Percentiles rank a stretch among this genome's conserved stretches.
These are phyloP conservation scores for Rhynchosporium secalis DNA, from an alignment of 2,329 filamentous ascomycete species.

Conservation along the genomic window DNA sequence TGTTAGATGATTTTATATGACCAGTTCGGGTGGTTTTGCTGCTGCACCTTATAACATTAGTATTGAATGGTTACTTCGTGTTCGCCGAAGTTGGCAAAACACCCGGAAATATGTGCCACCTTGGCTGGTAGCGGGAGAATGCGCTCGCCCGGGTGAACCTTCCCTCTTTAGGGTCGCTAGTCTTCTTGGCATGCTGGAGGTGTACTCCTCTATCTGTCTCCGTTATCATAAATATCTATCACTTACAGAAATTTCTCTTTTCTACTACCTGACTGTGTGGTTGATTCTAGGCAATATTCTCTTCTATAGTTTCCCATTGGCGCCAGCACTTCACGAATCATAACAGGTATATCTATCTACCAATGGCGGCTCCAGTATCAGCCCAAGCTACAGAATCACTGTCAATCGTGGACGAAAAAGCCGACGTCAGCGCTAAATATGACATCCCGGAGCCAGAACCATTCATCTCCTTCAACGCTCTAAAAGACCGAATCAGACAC, in stretches of 20 bases:
- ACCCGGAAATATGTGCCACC: neutral
- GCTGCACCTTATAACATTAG: too few relatives aligned
- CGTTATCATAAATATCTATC: neutral
- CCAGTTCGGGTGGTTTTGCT: too few relatives aligned
- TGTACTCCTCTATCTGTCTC: neutral
- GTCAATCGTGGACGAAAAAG: neutral
- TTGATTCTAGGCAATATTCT: neutral
- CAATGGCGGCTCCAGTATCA: neutral
- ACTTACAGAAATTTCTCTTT: neutral
- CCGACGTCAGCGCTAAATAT: constrained; percentile 27
- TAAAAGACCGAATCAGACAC: constrained; percentile 45
- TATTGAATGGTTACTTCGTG: neutral
- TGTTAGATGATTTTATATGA: too few relatives aligned
- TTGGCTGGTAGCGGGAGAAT: neutral
- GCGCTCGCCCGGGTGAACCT: neutral
- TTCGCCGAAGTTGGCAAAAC: neutral
- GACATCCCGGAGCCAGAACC: constrained; percentile 33
- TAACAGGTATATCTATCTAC: too few relatives aligned
- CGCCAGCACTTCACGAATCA: too few relatives aligned
- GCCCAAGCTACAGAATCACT: neutral
- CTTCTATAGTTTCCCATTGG: too few relatives aligned
- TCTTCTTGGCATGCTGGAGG: neutral
- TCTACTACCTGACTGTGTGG: neutral
- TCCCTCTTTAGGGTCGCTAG: constrained; percentile 1
- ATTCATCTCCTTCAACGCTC: constrained; percentile 32